Evolutionary conservation across 2,329 filamentous ascomycete species (phyloP), one percentile per base, ranked within the genome.

Genomic region (Didymella lethalis): DNA sequence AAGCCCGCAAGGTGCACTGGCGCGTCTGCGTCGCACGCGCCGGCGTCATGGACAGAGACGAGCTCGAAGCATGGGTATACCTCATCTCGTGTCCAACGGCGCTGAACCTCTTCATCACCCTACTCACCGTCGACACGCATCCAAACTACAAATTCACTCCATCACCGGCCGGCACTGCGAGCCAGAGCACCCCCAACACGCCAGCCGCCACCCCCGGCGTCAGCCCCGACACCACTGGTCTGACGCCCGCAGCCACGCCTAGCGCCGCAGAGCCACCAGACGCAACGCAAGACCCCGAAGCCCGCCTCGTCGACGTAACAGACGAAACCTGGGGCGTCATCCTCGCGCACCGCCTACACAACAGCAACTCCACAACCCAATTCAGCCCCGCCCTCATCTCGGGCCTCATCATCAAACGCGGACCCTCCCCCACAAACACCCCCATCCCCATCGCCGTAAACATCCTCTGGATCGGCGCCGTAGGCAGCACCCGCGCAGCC

Each of bases 291-390:
- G 87, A 90, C 57, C 81, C 82, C 1, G 90, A 93, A 57, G 86
- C 89, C 0, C 85, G 89, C 20, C 84, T 96, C 11, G 79, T 91
- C 18, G 91, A 95, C 69, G 77, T 86, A 2, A 88, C 87, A 0
- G 91, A 95, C 67, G 89, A 91, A 63, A 90, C 86, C 0, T 94
- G 90, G 88, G 90, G 88, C 20, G 85, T 90, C 5, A 81, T 95
- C 16, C 83, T 91, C 41, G 83, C 86, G 0, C 89, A 92, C 71
- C 83, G 78, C n/a, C 64, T 75, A 0, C 77, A 72, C 69, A 78
- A 74, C 62, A 74, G 71, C 34, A 70, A 73, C 54, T 75, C 74
- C 0, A 69, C 71, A 36, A 67, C 69, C 58, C 69, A 75, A 59
- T 73, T 74, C 66, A 68, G 71, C 28, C 71, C 75, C 14, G 73